Percentiles rank a stretch among this genome's conserved stretches.
Conservation (phyloP, 306 rosid species). For the Vigna angularis region DNA sequence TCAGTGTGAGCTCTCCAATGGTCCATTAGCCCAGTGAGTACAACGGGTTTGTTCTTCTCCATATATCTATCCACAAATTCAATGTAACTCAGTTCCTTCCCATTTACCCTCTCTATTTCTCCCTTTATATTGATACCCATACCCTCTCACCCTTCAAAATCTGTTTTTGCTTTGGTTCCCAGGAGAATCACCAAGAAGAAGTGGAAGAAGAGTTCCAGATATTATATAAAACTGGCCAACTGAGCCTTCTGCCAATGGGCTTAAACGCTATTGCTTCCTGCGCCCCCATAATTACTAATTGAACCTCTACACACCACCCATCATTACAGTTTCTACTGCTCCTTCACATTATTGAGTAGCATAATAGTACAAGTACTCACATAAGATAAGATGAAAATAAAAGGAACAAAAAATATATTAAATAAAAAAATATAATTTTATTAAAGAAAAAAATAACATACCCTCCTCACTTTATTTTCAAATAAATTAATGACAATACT, state of each 20-base stretch:
- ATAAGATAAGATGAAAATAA: no score
- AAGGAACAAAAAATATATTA: no score
- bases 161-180: neutral
- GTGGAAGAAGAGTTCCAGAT: neutral
- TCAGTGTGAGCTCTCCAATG: conserved; percentile 85
- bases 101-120: conserved; percentile 74
- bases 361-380: no score
- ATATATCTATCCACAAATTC: conserved; percentile 70
- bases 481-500: no score
- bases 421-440: no score
- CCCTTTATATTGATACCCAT: conserved; percentile 57
- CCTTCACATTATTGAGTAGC: no score
- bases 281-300: no score
- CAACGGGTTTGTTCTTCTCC: conserved; percentile 81
- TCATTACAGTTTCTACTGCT: no score
- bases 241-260: neutral
- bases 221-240: neutral
- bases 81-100: conserved; percentile 64
- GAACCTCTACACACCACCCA: no score
- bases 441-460: no score
- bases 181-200: neutral
- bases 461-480: no score
- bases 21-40: conserved; percentile 75
- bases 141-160: conserved; percentile 31
- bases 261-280: no score